phyloP scores from a whole-genome alignment of 805 yeast genomes.

The Saccharomycopsis synnaedendra region DNA sequence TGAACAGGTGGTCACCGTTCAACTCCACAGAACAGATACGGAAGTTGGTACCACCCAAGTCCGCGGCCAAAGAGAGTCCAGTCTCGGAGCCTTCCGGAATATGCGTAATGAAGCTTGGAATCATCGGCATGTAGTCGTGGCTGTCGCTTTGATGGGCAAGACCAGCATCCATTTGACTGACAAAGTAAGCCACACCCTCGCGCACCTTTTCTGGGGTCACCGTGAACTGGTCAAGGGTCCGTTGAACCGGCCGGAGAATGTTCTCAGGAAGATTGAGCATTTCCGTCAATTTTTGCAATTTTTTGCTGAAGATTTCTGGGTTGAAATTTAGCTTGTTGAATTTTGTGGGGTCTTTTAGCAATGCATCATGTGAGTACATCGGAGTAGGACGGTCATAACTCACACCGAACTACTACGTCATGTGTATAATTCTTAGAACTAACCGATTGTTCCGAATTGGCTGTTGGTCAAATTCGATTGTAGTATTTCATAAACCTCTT shows the following conservation, averaged over 20 bases:
- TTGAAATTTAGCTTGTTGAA: too few species aligned
- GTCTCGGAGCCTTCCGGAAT: constrained; percentile 79
- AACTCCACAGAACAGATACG: constrained; percentile 83
- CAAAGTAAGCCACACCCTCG: constrained; percentile 43
- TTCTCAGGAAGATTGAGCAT: background rate
- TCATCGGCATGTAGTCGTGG: constrained; percentile 60
- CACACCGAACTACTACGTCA: too few species aligned
- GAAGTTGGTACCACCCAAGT: constrained; percentile 93
- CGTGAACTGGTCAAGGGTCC: constrained; percentile 30
- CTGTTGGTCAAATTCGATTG: too few species aligned
- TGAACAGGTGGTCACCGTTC: constrained; percentile 69
- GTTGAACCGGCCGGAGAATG: constrained; percentile 18
- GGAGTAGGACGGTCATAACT: too few species aligned
- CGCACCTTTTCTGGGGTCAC: constrained; percentile 31
- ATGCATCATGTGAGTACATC: too few species aligned
- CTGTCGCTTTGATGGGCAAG: constrained; percentile 31
- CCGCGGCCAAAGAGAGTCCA: constrained; percentile 83
- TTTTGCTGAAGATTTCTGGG: too few species aligned
- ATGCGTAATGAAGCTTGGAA: constrained; percentile 80
- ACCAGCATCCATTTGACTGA: constrained; percentile 51
- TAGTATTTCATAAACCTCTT: too few species aligned
- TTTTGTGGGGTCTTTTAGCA: too few species aligned
- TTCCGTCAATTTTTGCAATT: too few species aligned
- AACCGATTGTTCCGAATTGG: too few species aligned
- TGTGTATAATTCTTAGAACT: too few species aligned